Base-by-base conservation (phyloP, 176 grass and related monocot genomes). In the Rhynchospora breviuscula region DNA sequence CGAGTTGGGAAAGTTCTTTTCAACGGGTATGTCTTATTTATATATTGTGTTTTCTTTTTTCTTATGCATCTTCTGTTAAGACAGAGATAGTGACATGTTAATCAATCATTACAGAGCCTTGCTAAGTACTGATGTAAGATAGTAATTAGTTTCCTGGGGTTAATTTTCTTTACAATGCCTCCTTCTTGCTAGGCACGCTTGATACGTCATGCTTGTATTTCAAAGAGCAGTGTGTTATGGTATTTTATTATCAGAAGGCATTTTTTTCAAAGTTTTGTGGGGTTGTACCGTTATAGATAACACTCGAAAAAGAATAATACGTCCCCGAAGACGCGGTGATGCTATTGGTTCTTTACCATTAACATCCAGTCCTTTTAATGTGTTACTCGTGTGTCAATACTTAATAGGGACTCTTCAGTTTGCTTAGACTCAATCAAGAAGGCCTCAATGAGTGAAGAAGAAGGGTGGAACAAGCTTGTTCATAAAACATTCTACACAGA, bases 1-100 rank as follows among this genome's bases (percentile, higher is more conserved):
- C 59, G 72, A 29, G 15, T 90, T 14, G 88, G 88, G 10, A 87
- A 87, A 84, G 21, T 90, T 63, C 74, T 84, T 12, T 90, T 86
- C 43, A 26, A 43, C 13, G 72, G 84, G 88, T 90, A 79, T 22
- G 60, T n/a, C 15, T 59, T 5, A 25, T 0, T 73, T 51, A 40
- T 40, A 4, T 35, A 35, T 73, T 51, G 3, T 11, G 0, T 15
- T 18, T 68, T 43, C 40, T 4, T 6, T 0, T 17, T 0, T 0
- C 10, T 26, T 31, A 65, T 65, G 26, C 2, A 29, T 47, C 35
- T 40, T 40, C 35, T 40, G 35, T 5, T 40, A 40, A 40, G 35
- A 40, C 2, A 4, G 35, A 40, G 35, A 40, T 40, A 40, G 35
- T 40, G 35, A 40, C 1, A 40, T 40, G 35, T 40, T 40, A 40